Conservation (phyloP, 805 yeast species). For the Yamadazyma philogaea region DNA sequence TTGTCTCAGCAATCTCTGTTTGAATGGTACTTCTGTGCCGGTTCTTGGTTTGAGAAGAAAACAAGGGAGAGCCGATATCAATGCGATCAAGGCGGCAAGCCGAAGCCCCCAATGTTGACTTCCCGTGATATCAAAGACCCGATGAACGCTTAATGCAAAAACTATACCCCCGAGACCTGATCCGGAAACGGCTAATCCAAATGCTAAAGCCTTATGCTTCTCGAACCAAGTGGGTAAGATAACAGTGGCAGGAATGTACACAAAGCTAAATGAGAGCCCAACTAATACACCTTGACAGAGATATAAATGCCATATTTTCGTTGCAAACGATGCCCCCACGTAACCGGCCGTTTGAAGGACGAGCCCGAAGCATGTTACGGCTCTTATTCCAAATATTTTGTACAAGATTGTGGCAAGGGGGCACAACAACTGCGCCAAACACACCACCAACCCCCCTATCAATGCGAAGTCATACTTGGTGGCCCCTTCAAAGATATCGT, state of each 20-base stretch:
- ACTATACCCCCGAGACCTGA: constrained; percentile 53
- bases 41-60: constrained; percentile 46
- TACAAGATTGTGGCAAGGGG: constrained; percentile 53
- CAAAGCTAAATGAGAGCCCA: constrained; percentile 46
- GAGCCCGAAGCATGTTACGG: constrained; percentile 46
- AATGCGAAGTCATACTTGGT: constrained; percentile 47
- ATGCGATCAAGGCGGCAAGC: constrained; percentile 33
- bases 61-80: constrained; percentile 34
- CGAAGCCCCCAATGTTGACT: constrained; percentile 45
- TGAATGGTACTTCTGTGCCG: constrained; percentile 20
- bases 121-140: constrained; percentile 39
- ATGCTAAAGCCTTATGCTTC: constrained; percentile 42
- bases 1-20: constrained; percentile 20
- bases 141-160: constrained; percentile 42
- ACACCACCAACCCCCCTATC: constrained; percentile 49
- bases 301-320: constrained; percentile 48
- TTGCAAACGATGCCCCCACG: constrained; percentile 51
- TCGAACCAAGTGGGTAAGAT: constrained; percentile 51
- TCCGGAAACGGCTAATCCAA: constrained; percentile 48
- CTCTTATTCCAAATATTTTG: constrained; percentile 48
- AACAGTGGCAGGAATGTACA: constrained; percentile 43
- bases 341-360: constrained; percentile 41
- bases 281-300: constrained; percentile 51
- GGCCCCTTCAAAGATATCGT: constrained; percentile 37
- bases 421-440: constrained; percentile 51